These are phyloP conservation scores for Cyclocybe aegerita DNA, from an alignment of 768 basidiomycete genomes.

Conservation along the genomic window DNA sequence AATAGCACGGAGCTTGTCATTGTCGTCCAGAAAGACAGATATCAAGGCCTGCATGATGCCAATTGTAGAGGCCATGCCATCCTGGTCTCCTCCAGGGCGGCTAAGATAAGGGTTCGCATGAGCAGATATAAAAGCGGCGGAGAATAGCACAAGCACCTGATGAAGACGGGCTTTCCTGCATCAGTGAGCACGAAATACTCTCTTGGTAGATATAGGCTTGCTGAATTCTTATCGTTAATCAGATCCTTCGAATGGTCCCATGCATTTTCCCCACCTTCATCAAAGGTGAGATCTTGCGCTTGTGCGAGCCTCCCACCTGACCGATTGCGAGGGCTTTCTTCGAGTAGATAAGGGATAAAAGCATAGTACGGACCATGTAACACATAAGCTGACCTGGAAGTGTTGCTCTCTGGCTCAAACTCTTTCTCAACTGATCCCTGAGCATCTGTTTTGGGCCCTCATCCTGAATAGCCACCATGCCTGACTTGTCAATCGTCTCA, in stretches of 20 bases:
- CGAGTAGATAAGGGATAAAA: slow-evolving; percentile 3
- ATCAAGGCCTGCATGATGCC: slow-evolving; percentile 95
- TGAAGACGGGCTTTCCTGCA: slow-evolving; percentile 97
- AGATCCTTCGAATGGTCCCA: background rate
- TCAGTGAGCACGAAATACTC: slow-evolving; percentile 93
- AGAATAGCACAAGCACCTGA: slow-evolving; percentile 51
- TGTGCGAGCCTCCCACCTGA: slow-evolving; percentile 30
- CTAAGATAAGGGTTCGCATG: slow-evolving; percentile 26
- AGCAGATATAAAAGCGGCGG: slow-evolving; percentile 1
- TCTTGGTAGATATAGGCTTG: slow-evolving; percentile 49
- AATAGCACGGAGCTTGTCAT: slow-evolving; percentile 83
- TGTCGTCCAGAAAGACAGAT: slow-evolving; percentile 92
- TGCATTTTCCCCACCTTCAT: slow-evolving; percentile 30
- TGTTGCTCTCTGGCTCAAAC: slow-evolving; percentile 53
- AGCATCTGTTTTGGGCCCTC: slow-evolving; percentile 64
- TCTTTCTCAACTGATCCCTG: slow-evolving; percentile 71
- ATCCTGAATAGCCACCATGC: slow-evolving; percentile 40
- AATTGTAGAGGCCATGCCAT: slow-evolving; percentile 74
- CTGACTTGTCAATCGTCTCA: slow-evolving; percentile 31
- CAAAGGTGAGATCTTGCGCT: slow-evolving; percentile 38
- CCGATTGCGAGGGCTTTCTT: slow-evolving; percentile 31
- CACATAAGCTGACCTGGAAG: slow-evolving; percentile 41
- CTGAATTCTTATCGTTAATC: slow-evolving; percentile 22
- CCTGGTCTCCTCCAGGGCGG: slow-evolving; percentile 54
- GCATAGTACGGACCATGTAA: background rate